Conservation (phyloP, 2,329 filamentous ascomycete species). For the Colletotrichum sp. region DNA sequence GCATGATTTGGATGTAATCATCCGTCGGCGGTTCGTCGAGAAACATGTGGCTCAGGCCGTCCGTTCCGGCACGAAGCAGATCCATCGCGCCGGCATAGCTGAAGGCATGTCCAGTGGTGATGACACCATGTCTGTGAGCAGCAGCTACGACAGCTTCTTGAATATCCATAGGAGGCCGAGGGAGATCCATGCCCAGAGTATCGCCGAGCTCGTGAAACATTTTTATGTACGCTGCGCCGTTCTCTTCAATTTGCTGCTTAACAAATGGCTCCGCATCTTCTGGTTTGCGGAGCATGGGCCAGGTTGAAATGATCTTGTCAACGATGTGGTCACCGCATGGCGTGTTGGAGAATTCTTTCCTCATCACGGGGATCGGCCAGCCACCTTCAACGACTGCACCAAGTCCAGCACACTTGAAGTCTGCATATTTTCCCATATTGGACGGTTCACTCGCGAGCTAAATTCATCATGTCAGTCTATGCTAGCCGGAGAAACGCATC, state of each 20-base stretch:
- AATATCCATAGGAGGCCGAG: conserved; percentile 44
- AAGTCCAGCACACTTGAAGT: conserved; percentile 53
- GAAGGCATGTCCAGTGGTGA: conserved; percentile 31
- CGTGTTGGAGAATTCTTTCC: conserved; percentile 17
- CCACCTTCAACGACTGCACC: conserved; percentile 56
- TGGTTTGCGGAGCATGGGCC: conserved; percentile 44
- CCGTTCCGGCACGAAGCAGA: conserved; percentile 28
- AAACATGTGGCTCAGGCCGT: conserved; percentile 36
- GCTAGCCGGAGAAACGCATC: background rate
- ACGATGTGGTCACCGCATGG: background rate
- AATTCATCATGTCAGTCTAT: background rate
- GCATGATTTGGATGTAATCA: conserved; percentile 26
- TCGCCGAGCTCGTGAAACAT: conserved; percentile 54
- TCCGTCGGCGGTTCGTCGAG: conserved; percentile 29
- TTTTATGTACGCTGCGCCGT: conserved; percentile 54
- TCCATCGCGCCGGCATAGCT: conserved; percentile 30
- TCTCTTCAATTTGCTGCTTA: conserved; percentile 30
- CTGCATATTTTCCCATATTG: conserved; percentile 37
- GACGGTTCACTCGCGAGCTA: conserved; percentile 13
- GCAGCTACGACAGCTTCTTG: conserved; percentile 49
- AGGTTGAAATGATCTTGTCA: conserved; percentile 36
- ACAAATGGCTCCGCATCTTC: conserved; percentile 47
- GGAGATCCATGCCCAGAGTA: conserved; percentile 39
- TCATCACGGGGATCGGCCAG: conserved; percentile 44
- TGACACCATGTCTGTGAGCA: conserved; percentile 28